These are phyloP conservation scores for Capronia coronata DNA, from an alignment of 2,329 filamentous ascomycete genomes.

Conservation along the genomic window DNA sequence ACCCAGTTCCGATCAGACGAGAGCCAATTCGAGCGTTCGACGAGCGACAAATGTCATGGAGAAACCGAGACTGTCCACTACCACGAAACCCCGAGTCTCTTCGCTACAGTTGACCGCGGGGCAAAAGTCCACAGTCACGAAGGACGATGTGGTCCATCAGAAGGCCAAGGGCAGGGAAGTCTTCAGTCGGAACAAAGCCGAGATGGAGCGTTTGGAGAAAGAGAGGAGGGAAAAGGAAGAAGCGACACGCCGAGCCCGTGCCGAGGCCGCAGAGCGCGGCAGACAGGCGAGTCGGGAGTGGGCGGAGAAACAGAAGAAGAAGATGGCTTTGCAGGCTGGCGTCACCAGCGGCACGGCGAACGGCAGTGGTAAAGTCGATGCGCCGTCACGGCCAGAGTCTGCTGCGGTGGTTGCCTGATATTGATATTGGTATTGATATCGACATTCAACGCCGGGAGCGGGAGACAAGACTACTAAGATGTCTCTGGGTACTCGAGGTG, in stretches of 20 bases:
- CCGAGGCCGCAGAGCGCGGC: constrained; percentile 34
- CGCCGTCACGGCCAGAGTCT: background rate
- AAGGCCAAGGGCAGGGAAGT: constrained; percentile 31
- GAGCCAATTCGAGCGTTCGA: constrained; percentile 20
- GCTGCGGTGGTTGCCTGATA: constrained; percentile 2
- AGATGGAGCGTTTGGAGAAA: constrained; percentile 28
- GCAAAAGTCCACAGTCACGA: constrained; percentile 23
- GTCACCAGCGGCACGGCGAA: constrained; percentile 3
- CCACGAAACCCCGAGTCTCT: constrained; percentile 16
- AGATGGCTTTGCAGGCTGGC: constrained; percentile 15
- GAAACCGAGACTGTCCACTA: constrained; percentile 8
- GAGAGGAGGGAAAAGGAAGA: constrained; percentile 32
- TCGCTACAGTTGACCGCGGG: constrained; percentile 17
- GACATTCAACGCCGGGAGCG: no score
- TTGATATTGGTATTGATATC: no score
- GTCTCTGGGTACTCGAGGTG: no score
- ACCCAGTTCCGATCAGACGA: constrained; percentile 8
- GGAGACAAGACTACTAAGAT: no score
- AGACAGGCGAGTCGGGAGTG: constrained; percentile 34
- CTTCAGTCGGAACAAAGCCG: constrained; percentile 27
- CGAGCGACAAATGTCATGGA: constrained; percentile 13
- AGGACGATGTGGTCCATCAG: constrained; percentile 24
- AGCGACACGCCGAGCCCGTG: constrained; percentile 31
- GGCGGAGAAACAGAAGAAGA: constrained; percentile 33
- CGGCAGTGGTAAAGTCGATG: background rate